phyloP scores from a whole-genome alignment of 768 basidiomycete species.

The Calvatia gigantea region DNA sequence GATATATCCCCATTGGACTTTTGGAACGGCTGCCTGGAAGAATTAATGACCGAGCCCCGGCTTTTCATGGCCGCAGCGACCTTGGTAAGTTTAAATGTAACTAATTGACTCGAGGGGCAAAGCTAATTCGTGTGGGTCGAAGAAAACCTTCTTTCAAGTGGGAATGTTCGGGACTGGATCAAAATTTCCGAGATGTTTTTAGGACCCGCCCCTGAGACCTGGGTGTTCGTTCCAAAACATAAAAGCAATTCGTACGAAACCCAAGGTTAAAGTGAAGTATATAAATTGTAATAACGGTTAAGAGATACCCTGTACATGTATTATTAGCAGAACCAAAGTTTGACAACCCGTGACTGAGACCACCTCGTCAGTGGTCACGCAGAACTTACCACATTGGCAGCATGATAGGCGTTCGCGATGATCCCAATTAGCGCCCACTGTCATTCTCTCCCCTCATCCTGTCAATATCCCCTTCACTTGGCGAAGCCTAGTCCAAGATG shows the following conservation, averaged over 20 bases:
- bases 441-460: neutral
- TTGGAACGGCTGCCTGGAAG: conserved; percentile 76
- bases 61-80: conserved; percentile 84
- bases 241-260: conserved; percentile 83
- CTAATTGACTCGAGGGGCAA: neutral
- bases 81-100: conserved; percentile 52
- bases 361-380: neutral
- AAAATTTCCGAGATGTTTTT: conserved; percentile 95
- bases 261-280: conserved; percentile 32
- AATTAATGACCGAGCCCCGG: conserved; percentile 89
- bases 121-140: neutral
- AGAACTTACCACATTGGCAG: neutral
- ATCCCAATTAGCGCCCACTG: neutral
- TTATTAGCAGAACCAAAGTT: no score
- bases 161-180: conserved; percentile 83
- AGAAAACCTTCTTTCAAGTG: conserved; percentile 85
- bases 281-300: neutral
- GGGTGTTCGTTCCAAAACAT: conserved; percentile 90
- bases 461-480: neutral
- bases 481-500: neutral
- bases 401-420: neutral
- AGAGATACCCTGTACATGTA: no score
- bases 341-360: neutral
- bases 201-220: conserved; percentile 79
- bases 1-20: conserved; percentile 92